Base-by-base conservation (phyloP, 2,329 filamentous ascomycete species). In the Ophiostoma novo-ulmi region DNA sequence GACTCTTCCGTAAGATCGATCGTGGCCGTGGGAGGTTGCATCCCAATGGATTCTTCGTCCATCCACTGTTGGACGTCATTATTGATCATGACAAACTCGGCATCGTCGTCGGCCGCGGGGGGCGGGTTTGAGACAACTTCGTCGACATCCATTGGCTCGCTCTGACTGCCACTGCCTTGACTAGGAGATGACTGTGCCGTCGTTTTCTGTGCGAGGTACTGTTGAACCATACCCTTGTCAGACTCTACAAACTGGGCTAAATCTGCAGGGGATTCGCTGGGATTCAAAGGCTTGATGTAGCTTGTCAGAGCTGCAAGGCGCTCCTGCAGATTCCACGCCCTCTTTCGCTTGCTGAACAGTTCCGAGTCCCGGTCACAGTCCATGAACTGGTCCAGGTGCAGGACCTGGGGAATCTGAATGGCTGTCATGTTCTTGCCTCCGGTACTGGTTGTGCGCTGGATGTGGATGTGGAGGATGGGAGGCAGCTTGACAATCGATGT, bases 301-400 rank as follows among this genome's bases (percentile, higher is more conserved):
- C 13, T 61, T 8, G 55, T 84, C 3, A 92, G 76, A 38, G 81
- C 80, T 41, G 82, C 83, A 14, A 95, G 80, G 65, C 88, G 82
- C 72, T 85, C 84, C 73, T 92, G 91, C 79, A 91, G 87, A 65
- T 86, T 85, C 94, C 94, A 97, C 64, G 87, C 87, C 72, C 89
- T 83, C 72, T 89, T 85, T 38, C 93, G 88, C 63, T 86, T 83
- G 63, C 84, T 81, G 77, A 91, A 86, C 1, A 93, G 81, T 1
- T 85, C 80, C 2, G 88, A 86, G 58, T 87, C 84, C 5, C 84
- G 82, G 0, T 85, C 82, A 5, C 87, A 86, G 72, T 92, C 89
- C 85, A 94, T 90, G 78, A 97, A 99, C 38, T 94, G 87, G 79
- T 98, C 95, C 69, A 99, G 83, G 77, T 92, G 97, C 14, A 99